Percentiles rank a stretch among this genome's conserved stretches.
Evolutionary conservation across 208 protist species (phyloP).

Genomic region (Lotmaria passim): DNA sequence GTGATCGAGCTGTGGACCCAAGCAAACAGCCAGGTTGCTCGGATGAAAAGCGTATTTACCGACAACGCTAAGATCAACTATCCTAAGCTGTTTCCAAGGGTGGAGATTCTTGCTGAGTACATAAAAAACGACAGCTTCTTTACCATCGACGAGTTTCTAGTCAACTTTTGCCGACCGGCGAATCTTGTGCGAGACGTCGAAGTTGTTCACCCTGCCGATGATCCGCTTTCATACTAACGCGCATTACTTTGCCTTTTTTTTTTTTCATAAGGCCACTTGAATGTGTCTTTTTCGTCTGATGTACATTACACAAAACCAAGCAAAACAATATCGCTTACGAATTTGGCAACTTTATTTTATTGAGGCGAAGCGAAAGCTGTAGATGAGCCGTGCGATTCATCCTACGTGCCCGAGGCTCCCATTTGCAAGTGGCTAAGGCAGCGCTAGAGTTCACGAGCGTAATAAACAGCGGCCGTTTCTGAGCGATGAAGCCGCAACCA

Average conservation of each 20-base stretch:
- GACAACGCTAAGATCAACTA: slow-evolving; percentile 76
- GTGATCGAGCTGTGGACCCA: slow-evolving; percentile 49
- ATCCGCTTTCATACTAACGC: slow-evolving; percentile 80
- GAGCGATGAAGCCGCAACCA: too few relatives aligned
- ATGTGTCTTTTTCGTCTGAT: slow-evolving; percentile 11
- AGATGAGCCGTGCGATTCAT: too few relatives aligned
- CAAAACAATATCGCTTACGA: too few relatives aligned
- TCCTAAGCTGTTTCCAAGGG: slow-evolving; percentile 72
- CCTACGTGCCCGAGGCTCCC: too few relatives aligned
- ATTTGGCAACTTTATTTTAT: too few relatives aligned
- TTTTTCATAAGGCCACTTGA: neutral
- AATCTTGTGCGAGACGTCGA: slow-evolving; percentile 65
- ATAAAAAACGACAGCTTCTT: slow-evolving; percentile 61
- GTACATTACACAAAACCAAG: neutral
- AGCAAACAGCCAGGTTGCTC: slow-evolving; percentile 20
- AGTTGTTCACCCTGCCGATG: slow-evolving; percentile 73
- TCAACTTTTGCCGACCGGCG: slow-evolving; percentile 60
- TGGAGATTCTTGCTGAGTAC: slow-evolving; percentile 50
- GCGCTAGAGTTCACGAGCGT: too few relatives aligned
- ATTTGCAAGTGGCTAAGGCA: too few relatives aligned
- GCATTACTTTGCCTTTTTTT: slow-evolving; percentile 30
- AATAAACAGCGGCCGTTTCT: too few relatives aligned
- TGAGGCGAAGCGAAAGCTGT: too few relatives aligned
- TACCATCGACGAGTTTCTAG: slow-evolving; percentile 65
- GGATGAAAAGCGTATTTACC: slow-evolving; percentile 43